phyloP scores from a whole-genome alignment of 2,329 filamentous ascomycete species.

The Amauroascus niger region DNA sequence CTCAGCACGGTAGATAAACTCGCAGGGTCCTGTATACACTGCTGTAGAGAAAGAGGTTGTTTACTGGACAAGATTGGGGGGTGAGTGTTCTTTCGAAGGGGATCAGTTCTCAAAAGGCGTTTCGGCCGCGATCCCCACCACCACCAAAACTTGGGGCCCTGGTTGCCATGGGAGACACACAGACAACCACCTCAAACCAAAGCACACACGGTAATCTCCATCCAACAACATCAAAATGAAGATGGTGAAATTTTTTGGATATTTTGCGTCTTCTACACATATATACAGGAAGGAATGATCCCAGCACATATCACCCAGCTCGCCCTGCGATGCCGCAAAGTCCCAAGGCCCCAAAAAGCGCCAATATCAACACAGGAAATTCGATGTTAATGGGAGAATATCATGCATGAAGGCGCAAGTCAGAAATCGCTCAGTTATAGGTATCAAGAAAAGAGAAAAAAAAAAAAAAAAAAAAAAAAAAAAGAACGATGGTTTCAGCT shows the following conservation, averaged over 20 bases:
- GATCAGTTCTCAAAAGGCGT: too few relatives aligned
- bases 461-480: background rate
- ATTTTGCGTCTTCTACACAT: background rate
- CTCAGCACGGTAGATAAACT: background rate
- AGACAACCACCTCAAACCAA: background rate
- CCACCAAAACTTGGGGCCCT: background rate
- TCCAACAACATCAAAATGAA: background rate
- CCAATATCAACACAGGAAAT: background rate
- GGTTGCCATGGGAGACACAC: slow-evolving; percentile 14
- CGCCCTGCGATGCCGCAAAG: slow-evolving; percentile 2
- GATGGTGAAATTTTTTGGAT: background rate
- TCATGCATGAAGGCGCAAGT: background rate
- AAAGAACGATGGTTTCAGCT: background rate
- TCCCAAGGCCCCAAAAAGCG: background rate
- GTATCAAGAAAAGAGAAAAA: background rate
- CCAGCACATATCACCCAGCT: background rate
- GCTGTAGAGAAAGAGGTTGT: too few relatives aligned
- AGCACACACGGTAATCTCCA: too few relatives aligned
- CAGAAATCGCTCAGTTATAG: background rate
- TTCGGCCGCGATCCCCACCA: background rate
- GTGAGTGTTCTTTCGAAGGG: background rate
- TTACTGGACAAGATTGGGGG: too few relatives aligned
- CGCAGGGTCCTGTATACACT: background rate
- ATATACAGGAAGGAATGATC: slow-evolving; percentile 8
- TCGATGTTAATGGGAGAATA: background rate